Evolutionary conservation across 2,329 filamentous ascomycete species (phyloP), one percentile per base, ranked within the genome.

Genomic region (Hypoxylon sp.): DNA sequence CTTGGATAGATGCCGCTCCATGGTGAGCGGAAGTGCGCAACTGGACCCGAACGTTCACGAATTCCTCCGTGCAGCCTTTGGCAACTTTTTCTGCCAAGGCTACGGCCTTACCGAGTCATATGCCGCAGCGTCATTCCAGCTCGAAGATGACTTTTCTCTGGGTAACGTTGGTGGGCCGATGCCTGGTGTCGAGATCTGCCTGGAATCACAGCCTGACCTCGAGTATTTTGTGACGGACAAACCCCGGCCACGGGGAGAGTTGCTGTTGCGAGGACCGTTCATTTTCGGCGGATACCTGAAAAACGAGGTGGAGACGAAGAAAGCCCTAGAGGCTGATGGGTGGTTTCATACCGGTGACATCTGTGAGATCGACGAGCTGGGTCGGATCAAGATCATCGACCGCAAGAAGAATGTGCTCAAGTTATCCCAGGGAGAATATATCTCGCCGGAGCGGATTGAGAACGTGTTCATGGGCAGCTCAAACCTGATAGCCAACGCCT

Each of bases 381-480:
- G 95, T 61, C 91, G 93, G 59, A 89, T 98, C 81, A 88, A 86
- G 76, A 96, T 99, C 75, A 89, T 99, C 69, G 95, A 99, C 76
- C 92, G 95, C 69, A 89, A 92, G 78, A 99, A 99, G 89, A 98
- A 98, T 77, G 91, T 99, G n/a, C 86, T 99, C 72, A 99, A 99
- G 83, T 86, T 99, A 53, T 88, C 94, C 0, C 95, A 99, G 77
- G 95, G 95, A 74, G 95, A 99, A 79, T 99, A 99, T 78, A 92
- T 99, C 70, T 97, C 93, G 1, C 95, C 95, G 11, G 95, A 99
- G 79, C 91, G 93, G 55, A 91, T 99, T 71, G 95, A 99, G 81
- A 97, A 97, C 74, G 89, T 97, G 29, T 96, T 93, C 75, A 81
- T 96, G 62, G 91, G 90, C 62, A 92, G 89, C 77, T 88, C 88